These are phyloP conservation scores for Odonthalia washingtoniensis DNA, from an alignment of 31 red algal genomes.

Conservation along the genomic window DNA sequence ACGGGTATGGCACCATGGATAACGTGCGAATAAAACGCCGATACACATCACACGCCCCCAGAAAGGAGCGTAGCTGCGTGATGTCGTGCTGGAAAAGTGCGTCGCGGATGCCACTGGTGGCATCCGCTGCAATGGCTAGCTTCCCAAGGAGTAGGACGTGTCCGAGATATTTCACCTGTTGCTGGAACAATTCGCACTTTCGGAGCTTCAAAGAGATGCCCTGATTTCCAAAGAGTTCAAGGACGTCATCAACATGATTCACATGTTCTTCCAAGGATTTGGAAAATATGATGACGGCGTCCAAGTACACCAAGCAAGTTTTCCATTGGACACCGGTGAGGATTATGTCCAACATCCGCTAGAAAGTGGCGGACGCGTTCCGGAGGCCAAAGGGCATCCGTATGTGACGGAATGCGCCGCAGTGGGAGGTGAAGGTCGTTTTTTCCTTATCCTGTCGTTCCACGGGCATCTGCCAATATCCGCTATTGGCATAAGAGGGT, in stretches of 20 bases:
- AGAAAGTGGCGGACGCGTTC: too few relatives aligned
- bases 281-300: constrained; percentile 26
- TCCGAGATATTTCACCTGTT: constrained; percentile 38
- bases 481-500: constrained; percentile 52
- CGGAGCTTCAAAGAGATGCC: constrained; percentile 25
- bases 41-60: constrained; percentile 47
- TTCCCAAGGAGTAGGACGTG: too few relatives aligned
- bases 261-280: constrained; percentile 25
- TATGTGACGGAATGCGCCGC: too few relatives aligned
- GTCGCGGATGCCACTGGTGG: too few relatives aligned
- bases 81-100: too few relatives aligned
- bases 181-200: constrained; percentile 24
- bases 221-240: not conserved
- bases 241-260: constrained; percentile 12
- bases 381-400: too few relatives aligned
- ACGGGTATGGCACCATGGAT: not conserved
- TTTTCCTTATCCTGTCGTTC: constrained; percentile 23
- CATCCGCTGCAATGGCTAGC: too few relatives aligned
- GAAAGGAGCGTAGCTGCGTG: too few relatives aligned
- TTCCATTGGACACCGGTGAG: too few relatives aligned
- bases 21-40: constrained; percentile 29
- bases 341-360: too few relatives aligned
- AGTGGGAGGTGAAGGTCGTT: too few relatives aligned
- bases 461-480: constrained; percentile 61
- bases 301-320: too few relatives aligned